These are phyloP conservation scores for Podila verticillata DNA, from an alignment of 192 early-diverging fungal genomes.

Conservation along the genomic window DNA sequence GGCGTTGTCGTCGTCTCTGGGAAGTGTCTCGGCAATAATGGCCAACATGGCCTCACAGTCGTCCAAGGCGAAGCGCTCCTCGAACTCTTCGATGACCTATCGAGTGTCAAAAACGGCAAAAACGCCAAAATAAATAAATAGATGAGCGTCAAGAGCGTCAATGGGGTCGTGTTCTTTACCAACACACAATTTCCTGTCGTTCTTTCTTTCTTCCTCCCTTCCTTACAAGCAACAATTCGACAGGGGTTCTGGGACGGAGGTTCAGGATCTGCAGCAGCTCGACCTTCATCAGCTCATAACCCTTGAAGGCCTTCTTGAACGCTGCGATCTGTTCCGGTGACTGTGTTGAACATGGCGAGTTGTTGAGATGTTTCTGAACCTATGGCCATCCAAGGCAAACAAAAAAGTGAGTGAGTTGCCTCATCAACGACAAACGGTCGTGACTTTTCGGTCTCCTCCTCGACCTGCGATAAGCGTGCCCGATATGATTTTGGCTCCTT, in stretches of 20 bases:
- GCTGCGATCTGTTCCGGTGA: constrained; percentile 56
- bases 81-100: constrained; percentile 78
- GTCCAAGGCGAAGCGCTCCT: constrained; percentile 66
- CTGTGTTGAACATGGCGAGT: constrained; percentile 69
- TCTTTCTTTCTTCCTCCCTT: neutral
- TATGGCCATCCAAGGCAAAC: constrained; percentile 9
- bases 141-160: neutral
- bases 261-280: constrained; percentile 83
- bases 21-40: constrained; percentile 58
- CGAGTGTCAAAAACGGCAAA: constrained; percentile 1
- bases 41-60: constrained; percentile 62
- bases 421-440: too few species aligned
- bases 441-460: too few species aligned
- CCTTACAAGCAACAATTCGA: constrained; percentile 74
- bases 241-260: constrained; percentile 66
- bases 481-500: too few species aligned
- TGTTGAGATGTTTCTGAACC: constrained; percentile 65
- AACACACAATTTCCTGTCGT: neutral
- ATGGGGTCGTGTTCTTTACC: too few species aligned
- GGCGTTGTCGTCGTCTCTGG: constrained; percentile 57
- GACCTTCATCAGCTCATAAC: constrained; percentile 70
- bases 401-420: neutral
- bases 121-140: neutral
- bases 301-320: constrained; percentile 55
- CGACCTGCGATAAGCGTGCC: too few species aligned